Base-by-base conservation (phyloP, 352 stramenopile genomes). In the Phytophthora pistaciae region DNA sequence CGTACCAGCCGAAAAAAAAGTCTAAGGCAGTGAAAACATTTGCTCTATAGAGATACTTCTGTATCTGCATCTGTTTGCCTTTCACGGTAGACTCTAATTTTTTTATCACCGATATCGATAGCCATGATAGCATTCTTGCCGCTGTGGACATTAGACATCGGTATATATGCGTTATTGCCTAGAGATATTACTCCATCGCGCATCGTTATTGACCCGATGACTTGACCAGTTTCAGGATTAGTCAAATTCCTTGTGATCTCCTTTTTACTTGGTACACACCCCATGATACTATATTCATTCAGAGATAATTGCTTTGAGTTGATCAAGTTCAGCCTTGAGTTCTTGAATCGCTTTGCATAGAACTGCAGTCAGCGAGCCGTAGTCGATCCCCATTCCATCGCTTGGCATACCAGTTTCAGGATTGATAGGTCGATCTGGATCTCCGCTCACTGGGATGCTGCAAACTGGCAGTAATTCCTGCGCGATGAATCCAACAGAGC, bases 1-100 rank as follows among this genome's bases (percentile, higher is more conserved):
- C 60, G 6, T 68, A 60, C 20, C 27, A 68, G 6, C 40, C 40
- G 18, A 61, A 68, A 46, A 68, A 55, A 55, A 49, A 52, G n/a
- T 16, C 36, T 2, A 36, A 36, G 7, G 33, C 36, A 2, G 60
- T 68, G 5, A 68, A 56, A 9, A 68, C 60, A 0, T 67, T 61
- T 25, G 50, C 60, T 48, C 25, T 60, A 16, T 67, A 56, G 16
- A 5, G 18, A 49, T 49, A 48, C 40, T 16, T n/a, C n/a, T n/a
- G n/a, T n/a, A n/a, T n/a, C n/a, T n/a, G n/a, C n/a, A n/a, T 49
- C 40, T 49, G 7, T 49, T 49, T 9, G 40, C 16, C 1, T 49
- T 4, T 18, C 40, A 10, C 18, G 40, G 3, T 49, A 49, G 13
- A 49, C 14, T 20, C 14, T 42, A 49, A 21, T 49, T 49, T 49